A percentile compares a stretch with the other conserved stretches of the same genome.
Evolutionary conservation across 2,329 filamentous ascomycete species (phyloP).

Genomic region (Lachnellula occidentalis): DNA sequence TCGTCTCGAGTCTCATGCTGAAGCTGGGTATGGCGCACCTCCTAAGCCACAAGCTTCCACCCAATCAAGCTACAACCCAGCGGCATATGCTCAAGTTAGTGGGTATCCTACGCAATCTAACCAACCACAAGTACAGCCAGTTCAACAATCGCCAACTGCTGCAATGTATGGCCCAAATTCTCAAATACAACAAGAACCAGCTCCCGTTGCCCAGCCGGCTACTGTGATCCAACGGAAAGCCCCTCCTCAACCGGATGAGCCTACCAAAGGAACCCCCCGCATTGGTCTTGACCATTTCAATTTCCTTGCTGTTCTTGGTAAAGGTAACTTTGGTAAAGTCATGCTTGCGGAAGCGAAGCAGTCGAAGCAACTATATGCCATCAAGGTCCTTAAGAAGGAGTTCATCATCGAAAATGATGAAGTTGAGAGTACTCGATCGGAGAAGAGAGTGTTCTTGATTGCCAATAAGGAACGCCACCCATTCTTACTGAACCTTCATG

Average conservation of each 20-base stretch:
- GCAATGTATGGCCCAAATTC: slow-evolving; percentile 26
- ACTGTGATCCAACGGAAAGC: slow-evolving; percentile 16
- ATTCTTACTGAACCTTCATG: slow-evolving; percentile 90
- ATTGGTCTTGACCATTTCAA: slow-evolving; percentile 99
- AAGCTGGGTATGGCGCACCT: slow-evolving; percentile 23
- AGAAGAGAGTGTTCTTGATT: slow-evolving; percentile 95
- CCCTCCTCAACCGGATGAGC: no score
- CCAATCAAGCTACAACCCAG: slow-evolving; percentile 70
- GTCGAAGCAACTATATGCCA: slow-evolving; percentile 87
- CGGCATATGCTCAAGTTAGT: slow-evolving; percentile 64
- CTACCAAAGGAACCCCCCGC: slow-evolving; percentile 61
- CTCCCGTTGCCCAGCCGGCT: slow-evolving; percentile 27
- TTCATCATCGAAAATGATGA: slow-evolving; percentile 99
- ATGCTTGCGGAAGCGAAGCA: slow-evolving; percentile 98
- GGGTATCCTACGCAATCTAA: slow-evolving; percentile 42
- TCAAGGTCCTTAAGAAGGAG: slow-evolving; percentile 99
- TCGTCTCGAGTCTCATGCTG: slow-evolving; percentile 20
- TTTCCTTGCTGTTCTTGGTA: slow-evolving; percentile 94
- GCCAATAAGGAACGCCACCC: slow-evolving; percentile 96
- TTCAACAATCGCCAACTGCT: slow-evolving; percentile 30
- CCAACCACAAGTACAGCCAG: slow-evolving; percentile 36
- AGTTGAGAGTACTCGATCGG: slow-evolving; percentile 94
- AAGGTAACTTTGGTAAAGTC: slow-evolving; percentile 99
- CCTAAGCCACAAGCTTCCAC: slow-evolving; percentile 38
- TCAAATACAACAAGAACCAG: slow-evolving; percentile 25